Percentiles rank a stretch among this genome's conserved stretches.
Evolutionary conservation across 495 filamentous ascomycete genomes (phyloP).

Genomic region (Staphylotrichum tortipilum): DNA sequence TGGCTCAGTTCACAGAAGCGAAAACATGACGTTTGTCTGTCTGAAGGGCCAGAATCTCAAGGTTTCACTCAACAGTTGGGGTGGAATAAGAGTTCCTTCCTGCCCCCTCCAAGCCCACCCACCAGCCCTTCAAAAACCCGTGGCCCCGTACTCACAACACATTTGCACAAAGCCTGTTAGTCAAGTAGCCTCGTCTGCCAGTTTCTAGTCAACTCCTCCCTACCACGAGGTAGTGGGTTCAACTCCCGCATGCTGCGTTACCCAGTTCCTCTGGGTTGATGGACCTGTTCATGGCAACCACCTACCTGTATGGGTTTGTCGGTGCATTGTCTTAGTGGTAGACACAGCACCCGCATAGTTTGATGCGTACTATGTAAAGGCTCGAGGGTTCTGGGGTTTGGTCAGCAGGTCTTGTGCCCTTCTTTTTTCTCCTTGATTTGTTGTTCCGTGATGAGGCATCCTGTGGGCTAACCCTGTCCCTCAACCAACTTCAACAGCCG

Average conservation of each 20-base stretch:
- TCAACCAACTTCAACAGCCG: no score
- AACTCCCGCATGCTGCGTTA: conserved; percentile 1
- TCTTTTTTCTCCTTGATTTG: not conserved
- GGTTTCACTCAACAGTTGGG: no score
- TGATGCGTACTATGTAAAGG: not conserved
- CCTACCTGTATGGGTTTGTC: not conserved
- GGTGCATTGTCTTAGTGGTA: not conserved
- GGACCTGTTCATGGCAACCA: not conserved
- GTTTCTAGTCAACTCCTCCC: no score
- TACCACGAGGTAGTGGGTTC: conserved; percentile 2
- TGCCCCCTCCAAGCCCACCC: no score
- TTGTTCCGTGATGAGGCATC: no score
- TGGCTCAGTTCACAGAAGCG: no score
- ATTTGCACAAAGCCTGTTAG: not conserved
- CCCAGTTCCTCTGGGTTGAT: not conserved
- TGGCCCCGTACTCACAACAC: not conserved
- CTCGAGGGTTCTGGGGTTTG: not conserved
- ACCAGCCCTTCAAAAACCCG: no score
- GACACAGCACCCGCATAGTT: not conserved
- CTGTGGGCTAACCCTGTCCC: no score
- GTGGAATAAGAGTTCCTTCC: no score
- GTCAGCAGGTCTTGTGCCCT: not conserved
- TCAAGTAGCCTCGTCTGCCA: not conserved
- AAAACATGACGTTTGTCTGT: no score
- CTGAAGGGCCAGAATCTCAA: no score